Conservation (phyloP, 2,329 filamentous ascomycete species). For the Colletotrichum sp. region DNA sequence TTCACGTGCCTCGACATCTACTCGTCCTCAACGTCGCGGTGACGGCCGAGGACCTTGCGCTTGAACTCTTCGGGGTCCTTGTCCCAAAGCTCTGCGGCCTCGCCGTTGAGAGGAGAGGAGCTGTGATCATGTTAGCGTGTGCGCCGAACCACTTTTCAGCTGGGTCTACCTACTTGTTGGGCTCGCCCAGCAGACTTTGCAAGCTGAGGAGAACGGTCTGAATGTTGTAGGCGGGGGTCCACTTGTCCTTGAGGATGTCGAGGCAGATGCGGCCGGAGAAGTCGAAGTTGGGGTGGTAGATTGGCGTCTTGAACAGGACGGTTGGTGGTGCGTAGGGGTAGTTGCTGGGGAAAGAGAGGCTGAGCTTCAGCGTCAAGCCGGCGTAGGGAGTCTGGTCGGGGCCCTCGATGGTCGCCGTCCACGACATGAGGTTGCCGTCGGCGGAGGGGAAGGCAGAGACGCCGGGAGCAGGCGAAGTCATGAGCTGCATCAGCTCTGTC, state of each 20-base stretch:
- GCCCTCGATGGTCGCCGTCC: conserved; percentile 93
- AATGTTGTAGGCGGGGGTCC: conserved; percentile 97
- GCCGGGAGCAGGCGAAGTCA: conserved; percentile 92
- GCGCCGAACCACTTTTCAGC: not conserved
- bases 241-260: conserved; percentile 98
- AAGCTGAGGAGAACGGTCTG: conserved; percentile 91
- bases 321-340: conserved; percentile 92
- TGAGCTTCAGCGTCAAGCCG: conserved; percentile 87
- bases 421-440: conserved; percentile 87
- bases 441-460: conserved; percentile 93
- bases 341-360: conserved; percentile 87
- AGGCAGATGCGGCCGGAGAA: conserved; percentile 96
- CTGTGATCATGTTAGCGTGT: conserved; percentile 49
- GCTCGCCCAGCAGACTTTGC: conserved; percentile 94
- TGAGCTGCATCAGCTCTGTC: conserved; percentile 97
- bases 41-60: conserved; percentile 69
- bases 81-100: conserved; percentile 96
- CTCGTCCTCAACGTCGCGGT: conserved; percentile 70
- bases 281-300: conserved; percentile 99
- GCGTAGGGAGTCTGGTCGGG: conserved; percentile 92
- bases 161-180: conserved; percentile 81
- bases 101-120: conserved; percentile 91
- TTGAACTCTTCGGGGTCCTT: conserved; percentile 87
- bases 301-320: conserved; percentile 96
- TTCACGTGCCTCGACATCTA: conserved; percentile 32